These are phyloP conservation scores for Musa balbisiana DNA, from an alignment of 202 grass and related monocot species.

Conservation along the genomic window DNA sequence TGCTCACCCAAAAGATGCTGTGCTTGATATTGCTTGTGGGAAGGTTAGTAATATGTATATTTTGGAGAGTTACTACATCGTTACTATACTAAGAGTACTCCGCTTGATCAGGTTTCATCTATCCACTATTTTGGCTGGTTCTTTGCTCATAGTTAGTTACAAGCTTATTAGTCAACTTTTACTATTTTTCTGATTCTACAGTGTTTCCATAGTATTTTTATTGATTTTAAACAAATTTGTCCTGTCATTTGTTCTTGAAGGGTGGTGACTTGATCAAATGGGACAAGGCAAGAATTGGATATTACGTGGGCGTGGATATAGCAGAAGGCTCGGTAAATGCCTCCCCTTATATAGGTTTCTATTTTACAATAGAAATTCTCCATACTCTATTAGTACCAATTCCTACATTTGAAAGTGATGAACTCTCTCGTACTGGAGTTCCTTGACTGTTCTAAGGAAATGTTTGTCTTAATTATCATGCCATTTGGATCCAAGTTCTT, in stretches of 20 bases:
- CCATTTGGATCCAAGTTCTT: background rate
- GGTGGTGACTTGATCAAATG: slow-evolving; percentile 94
- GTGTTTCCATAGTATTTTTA: background rate
- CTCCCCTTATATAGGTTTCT: background rate
- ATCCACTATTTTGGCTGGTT: no score
- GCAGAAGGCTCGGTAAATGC: slow-evolving; percentile 71
- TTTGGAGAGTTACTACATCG: background rate
- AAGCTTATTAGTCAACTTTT: background rate
- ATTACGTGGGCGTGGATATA: slow-evolving; percentile 92
- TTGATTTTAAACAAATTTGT: background rate
- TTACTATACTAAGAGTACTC: background rate
- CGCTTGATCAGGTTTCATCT: no score
- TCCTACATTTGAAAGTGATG: background rate
- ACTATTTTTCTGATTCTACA: background rate
- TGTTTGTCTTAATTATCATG: background rate
- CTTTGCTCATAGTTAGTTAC: no score
- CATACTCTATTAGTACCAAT: background rate
- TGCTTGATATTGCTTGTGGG: slow-evolving; percentile 90
- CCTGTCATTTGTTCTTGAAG: slow-evolving; percentile 30
- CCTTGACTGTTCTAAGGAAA: background rate
- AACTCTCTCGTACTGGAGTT: background rate
- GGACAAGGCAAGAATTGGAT: slow-evolving; percentile 83
- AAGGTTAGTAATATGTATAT: slow-evolving; percentile 38
- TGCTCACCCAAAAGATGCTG: slow-evolving; percentile 46
- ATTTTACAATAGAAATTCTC: background rate